Evolutionary conservation across 192 early-diverging fungal genomes (phyloP), one percentile per base, ranked within the genome.

Genomic region (Coemansia sp.): DNA sequence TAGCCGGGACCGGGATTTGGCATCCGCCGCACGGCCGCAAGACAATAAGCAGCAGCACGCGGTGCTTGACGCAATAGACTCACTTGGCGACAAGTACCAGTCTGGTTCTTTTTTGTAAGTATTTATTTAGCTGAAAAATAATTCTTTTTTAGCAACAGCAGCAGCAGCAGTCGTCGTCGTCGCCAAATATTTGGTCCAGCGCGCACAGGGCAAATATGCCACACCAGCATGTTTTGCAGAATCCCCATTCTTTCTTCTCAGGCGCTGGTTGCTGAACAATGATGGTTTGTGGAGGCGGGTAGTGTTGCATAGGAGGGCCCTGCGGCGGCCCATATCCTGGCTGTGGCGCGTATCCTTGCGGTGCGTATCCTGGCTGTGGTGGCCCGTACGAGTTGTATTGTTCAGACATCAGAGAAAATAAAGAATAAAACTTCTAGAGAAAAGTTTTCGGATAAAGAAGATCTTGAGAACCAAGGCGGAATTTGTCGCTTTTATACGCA

Each of bases 21-120:
- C 41, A 14, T n/a, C 53, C n/a, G 22, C 53, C 57, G 37, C 47
- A 10, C 55, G 60, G 59, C 61, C 45, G 35, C 50, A 32, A 25
- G 63, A 60, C 48, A 51, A 19, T n/a, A n/a, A 43, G 2, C 47
- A 38, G 17, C 67, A 70, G 63, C 39, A 60, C 22, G 69, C 70
- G 23, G 39, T 75, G 17, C 68, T 75, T 14, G 65, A 73, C 35
- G 51, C 72, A 35, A 58, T 75, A 32, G 72, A 62, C 15, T 52
- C 57, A 9, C 32, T 79, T 22, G 25, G 54, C 0, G 72, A 79
- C 66, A 73, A 74, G 53, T 79, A 70, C 48, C 61, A 67, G 2
- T 69, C 66, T 8, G 57, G 69, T n/a, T 67, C 65, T 1, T 76
- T 64, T 45, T 59, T 70, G 32, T 70, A 60, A 27, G 25, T n/a